Percentiles rank a stretch among this genome's conserved stretches.
phyloP scores from a whole-genome alignment of 805 yeast genomes.

The Cyberlindnera americana region DNA sequence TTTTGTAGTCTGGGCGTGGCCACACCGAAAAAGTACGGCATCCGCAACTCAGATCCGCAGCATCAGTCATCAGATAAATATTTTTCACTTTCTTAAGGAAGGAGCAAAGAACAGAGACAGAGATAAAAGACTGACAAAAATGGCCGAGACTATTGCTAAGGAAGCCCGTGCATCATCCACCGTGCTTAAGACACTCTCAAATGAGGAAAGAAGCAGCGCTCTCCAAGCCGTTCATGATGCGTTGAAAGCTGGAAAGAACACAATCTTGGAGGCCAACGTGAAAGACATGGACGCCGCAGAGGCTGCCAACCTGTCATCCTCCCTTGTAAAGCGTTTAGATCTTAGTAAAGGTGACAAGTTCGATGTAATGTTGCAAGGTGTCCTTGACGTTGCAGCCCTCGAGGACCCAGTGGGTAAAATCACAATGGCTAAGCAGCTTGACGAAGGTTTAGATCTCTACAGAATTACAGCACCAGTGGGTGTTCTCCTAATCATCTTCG shows the following conservation, averaged over 20 bases:
- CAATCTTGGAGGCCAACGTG: conserved; percentile 68
- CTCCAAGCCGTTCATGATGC: conserved; percentile 70
- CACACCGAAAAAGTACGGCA: conserved; percentile 1
- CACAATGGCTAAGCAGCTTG: conserved; percentile 78
- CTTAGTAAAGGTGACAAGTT: conserved; percentile 78
- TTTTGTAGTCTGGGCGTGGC: background rate
- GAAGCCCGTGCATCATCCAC: conserved; percentile 84
- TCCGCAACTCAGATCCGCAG: too few species aligned
- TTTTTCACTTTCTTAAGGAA: too few species aligned
- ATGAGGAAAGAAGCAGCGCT: conserved; percentile 71
- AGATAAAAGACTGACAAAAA: too few species aligned
- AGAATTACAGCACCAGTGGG: conserved; percentile 94
- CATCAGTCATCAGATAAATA: conserved; percentile 1
- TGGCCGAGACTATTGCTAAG: conserved; percentile 73
- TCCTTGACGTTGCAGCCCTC: conserved; percentile 82
- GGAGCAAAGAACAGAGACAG: too few species aligned
- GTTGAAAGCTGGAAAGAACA: conserved; percentile 52
- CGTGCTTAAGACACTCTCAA: conserved; percentile 69
- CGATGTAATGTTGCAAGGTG: conserved; percentile 93
- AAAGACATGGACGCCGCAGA: conserved; percentile 71
- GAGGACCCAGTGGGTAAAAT: conserved; percentile 92
- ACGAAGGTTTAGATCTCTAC: conserved; percentile 81
- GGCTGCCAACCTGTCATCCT: conserved; percentile 54
- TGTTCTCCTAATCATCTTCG: conserved; percentile 87
- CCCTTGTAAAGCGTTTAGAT: conserved; percentile 83